Percentiles rank a stretch among this genome's conserved stretches.
These are phyloP conservation scores for Chrysophaeum taylorii DNA, from an alignment of 352 stramenopile genomes.

Conservation along the genomic window DNA sequence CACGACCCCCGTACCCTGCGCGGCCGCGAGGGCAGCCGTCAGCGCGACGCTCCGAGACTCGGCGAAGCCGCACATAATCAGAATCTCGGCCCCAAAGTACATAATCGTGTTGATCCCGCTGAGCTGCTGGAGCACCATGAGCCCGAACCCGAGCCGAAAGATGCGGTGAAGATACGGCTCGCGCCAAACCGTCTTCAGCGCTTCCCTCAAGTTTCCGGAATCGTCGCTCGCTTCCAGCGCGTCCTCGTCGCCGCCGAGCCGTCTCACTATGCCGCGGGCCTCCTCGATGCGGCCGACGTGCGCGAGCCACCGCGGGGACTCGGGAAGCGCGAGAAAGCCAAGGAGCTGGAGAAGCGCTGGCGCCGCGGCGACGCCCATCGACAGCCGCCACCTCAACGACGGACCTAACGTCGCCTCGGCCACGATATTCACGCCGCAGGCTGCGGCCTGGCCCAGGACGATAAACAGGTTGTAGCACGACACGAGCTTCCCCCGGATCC, in stretches of 20 bases:
- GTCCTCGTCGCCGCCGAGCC: too few relatives aligned
- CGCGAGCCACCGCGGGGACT: constrained; percentile 57
- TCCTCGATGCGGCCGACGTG: neutral
- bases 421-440: constrained; percentile 45
- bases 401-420: constrained; percentile 31
- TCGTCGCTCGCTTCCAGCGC: neutral
- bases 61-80: constrained; percentile 52
- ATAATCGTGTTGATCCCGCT: constrained; percentile 62
- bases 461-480: constrained; percentile 62
- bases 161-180: constrained; percentile 20
- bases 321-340: constrained; percentile 45
- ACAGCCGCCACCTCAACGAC: constrained; percentile 44
- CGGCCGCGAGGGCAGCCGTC: neutral
- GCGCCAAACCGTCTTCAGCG: too few relatives aligned
- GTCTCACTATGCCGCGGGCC: neutral
- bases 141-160: constrained; percentile 45
- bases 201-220: too few relatives aligned
- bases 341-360: constrained; percentile 38
- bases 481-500: constrained; percentile 51
- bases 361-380: constrained; percentile 41
- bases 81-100: constrained; percentile 47
- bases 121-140: constrained; percentile 57
- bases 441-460: constrained; percentile 52
- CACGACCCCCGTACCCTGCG: neutral
- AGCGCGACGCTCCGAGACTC: constrained; percentile 29